These are phyloP conservation scores for Lactuca saligna DNA, from an alignment of 129 eudicot species.

Conservation along the genomic window DNA sequence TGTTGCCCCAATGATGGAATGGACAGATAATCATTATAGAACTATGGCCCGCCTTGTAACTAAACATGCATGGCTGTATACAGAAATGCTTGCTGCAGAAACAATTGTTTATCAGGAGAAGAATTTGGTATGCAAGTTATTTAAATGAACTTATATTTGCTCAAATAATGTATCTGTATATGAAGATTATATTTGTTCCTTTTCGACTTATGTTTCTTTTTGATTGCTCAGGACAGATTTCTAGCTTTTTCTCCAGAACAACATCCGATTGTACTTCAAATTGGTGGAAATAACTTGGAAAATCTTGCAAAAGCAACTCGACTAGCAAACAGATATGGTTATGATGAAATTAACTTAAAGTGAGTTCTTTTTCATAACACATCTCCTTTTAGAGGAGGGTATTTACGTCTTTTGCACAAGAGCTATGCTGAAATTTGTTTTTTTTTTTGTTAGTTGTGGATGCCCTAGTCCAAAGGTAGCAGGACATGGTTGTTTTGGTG, in stretches of 20 bases:
- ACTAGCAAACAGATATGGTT: conserved; percentile 80
- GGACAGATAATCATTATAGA: conserved; percentile 89
- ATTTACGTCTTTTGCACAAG: no score
- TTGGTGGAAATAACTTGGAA: conserved; percentile 90
- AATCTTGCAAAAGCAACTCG: conserved; percentile 86
- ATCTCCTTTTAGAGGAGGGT: background rate
- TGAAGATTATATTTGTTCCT: background rate
- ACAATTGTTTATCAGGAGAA: conserved; percentile 85
- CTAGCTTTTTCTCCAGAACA: conserved; percentile 81
- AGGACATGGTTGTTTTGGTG: conserved; percentile 99
- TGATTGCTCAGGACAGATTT: conserved; percentile 77
- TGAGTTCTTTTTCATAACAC: conserved; percentile 36
- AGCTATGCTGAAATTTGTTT: background rate
- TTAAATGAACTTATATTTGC: background rate
- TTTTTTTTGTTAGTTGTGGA: conserved; percentile 67
- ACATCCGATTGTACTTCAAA: conserved; percentile 96
- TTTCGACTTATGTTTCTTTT: conserved; percentile 26
- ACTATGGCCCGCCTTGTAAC: conserved; percentile 79
- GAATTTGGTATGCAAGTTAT: conserved; percentile 55
- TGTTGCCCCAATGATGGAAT: conserved; percentile 99
- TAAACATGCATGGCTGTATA: conserved; percentile 92
- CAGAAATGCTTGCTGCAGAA: conserved; percentile 97
- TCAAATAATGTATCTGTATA: background rate
- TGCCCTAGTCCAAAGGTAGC: conserved; percentile 98
- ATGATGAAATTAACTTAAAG: conserved; percentile 94